Percentiles rank a stretch among this genome's conserved stretches.
Conservation (phyloP, 1,139 yeast genomes). For the Arxiozyma slooffiae region DNA sequence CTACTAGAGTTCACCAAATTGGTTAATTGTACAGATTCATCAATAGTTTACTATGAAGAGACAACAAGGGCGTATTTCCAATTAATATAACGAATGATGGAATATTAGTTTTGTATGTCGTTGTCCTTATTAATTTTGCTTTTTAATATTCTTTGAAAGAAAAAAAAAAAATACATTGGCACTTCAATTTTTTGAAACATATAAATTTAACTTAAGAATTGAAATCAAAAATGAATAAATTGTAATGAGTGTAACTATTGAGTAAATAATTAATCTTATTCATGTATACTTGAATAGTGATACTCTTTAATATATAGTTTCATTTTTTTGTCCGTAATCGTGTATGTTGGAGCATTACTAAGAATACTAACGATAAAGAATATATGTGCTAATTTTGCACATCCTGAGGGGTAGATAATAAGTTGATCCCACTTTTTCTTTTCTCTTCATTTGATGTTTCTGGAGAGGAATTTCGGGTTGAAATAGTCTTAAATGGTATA, state of each 20-base stretch:
- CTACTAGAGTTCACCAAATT: neutral
- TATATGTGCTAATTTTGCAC: neutral
- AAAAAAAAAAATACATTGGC: neutral
- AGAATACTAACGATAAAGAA: too few species aligned
- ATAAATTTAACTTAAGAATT: neutral
- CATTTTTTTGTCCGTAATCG: neutral
- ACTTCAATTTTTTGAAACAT: neutral
- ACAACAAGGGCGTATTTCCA: too few species aligned
- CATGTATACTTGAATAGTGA: neutral
- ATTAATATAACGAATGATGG: too few species aligned
- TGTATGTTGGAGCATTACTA: too few species aligned
- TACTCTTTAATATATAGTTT: too few species aligned
- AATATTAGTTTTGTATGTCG: neutral
- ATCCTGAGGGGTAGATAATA: constrained; percentile 3
- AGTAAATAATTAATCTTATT: too few species aligned
- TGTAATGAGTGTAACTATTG: too few species aligned
- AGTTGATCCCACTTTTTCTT: constrained; percentile 13
- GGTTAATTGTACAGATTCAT: neutral
- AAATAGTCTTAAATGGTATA: constrained; percentile 17
- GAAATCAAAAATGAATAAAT: too few species aligned
- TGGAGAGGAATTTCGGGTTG: constrained; percentile 12
- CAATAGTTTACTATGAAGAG: neutral
- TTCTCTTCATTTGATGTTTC: constrained; percentile 2
- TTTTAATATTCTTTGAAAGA: too few species aligned
- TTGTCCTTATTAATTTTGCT: neutral